Evolutionary conservation across 2,329 filamentous ascomycete genomes (phyloP).

Genomic region (Exophiala dermatitidis): DNA sequence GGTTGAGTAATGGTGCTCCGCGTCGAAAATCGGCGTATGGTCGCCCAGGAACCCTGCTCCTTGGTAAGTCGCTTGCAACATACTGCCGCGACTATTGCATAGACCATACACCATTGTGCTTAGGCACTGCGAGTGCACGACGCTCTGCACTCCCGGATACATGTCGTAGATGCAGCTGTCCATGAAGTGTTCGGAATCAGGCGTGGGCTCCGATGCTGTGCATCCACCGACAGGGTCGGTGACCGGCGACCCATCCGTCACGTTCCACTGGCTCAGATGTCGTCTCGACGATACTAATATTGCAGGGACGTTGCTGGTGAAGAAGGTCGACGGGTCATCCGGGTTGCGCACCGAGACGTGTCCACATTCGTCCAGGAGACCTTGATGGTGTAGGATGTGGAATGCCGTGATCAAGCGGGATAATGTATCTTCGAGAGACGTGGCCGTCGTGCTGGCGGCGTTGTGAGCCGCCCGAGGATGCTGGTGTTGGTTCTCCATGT

Average conservation of each 20-base stretch:
- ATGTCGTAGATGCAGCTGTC: conserved; percentile 42
- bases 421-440: no score
- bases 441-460: no score
- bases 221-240: neutral
- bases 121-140: conserved; percentile 42
- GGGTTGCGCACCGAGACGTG: conserved; percentile 50
- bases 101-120: conserved; percentile 36
- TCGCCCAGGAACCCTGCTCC: conserved; percentile 40
- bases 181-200: conserved; percentile 37
- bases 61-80: conserved; percentile 37
- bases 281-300: conserved; percentile 13
- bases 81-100: conserved; percentile 27
- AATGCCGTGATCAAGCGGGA: conserved; percentile 39
- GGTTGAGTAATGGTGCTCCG: conserved; percentile 24
- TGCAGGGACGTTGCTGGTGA: conserved; percentile 16
- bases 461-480: no score
- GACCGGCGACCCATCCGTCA: conserved; percentile 8
- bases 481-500: no score
- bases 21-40: conserved; percentile 32
- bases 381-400: conserved; percentile 47
- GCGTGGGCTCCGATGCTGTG: neutral
- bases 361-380: conserved; percentile 47
- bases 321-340: conserved; percentile 30
- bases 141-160: conserved; percentile 35
- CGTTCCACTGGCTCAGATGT: conserved; percentile 13